Base-by-base conservation (phyloP, 176 grass and related monocot genomes). In the Poa pratensis region DNA sequence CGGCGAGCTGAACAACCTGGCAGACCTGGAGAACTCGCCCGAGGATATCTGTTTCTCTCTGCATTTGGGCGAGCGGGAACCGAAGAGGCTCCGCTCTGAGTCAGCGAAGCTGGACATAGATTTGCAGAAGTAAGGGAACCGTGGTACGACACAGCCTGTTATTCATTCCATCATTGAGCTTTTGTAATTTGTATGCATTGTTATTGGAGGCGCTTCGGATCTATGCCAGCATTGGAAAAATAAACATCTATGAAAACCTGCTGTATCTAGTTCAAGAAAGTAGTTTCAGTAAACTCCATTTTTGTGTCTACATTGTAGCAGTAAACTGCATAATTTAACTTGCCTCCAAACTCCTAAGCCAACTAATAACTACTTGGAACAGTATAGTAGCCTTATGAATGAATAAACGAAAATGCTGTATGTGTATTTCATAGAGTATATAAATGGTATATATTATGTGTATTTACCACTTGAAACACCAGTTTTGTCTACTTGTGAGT, bases 31-130 rank as follows among this genome's bases (percentile, higher is more conserved):
- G 54, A 87, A 85, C 80, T 80, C 86, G 2, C 79, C 86, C 0
- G 96, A 92, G 69, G 93, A 92, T 51, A 85, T 94, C 30, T 89
- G 69, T 70, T 77, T 96, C 42, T 90, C 81, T 11, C 82, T 98
- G 48, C 88, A 94, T 9, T 72, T 95, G 80, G 90, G 95, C 14
- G 90, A 97, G 49, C 62, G 90, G 68, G 89, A 88, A 67, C 95
- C 85, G 0, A 97, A 95, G 84, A 81, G 87, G 72, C 68, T 76
- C 3, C 95, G 89, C 18, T 92, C 87, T 6, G 92, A 91, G 76
- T 81, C 82, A 0, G 76, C 22, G 2, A 79, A 22, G 3, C 27
- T 81, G 69, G 86, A 90, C 87, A 84, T 82, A 7, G 90, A 93
- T 68, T 85, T 91, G 86, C 90, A 90, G 79, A 84, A 95, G 62